These are phyloP conservation scores for Blastobotrys capitulatus DNA, from an alignment of 1,139 yeast species.

Conservation along the genomic window DNA sequence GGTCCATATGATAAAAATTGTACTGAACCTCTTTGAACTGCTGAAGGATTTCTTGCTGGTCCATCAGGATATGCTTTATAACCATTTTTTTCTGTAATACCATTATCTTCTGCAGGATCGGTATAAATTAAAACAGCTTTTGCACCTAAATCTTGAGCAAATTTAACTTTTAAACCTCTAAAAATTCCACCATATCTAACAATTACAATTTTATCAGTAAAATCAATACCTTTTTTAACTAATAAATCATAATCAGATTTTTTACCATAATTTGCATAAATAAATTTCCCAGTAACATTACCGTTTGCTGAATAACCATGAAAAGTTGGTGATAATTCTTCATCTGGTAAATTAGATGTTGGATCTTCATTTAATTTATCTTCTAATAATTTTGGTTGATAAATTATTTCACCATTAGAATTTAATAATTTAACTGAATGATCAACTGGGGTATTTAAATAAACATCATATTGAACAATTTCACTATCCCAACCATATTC, in stretches of 20 bases:
- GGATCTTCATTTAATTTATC: constrained; percentile 68
- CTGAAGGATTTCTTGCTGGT: constrained; percentile 61
- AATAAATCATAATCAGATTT: constrained; percentile 48
- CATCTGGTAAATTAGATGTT: constrained; percentile 49
- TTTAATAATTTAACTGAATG: constrained; percentile 45
- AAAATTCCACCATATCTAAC: constrained; percentile 55
- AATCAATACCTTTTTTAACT: constrained; percentile 40
- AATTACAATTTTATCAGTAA: constrained; percentile 52
- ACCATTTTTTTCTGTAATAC: constrained; percentile 44
- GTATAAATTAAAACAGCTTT: constrained; percentile 54
- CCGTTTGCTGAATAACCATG: constrained; percentile 67
- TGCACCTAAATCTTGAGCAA: constrained; percentile 62
- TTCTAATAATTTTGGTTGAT: constrained; percentile 63
- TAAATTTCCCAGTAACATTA: constrained; percentile 52
- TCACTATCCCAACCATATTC: constrained; percentile 53
- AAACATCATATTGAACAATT: constrained; percentile 55
- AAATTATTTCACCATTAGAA: constrained; percentile 37
- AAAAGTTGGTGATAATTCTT: constrained; percentile 49
- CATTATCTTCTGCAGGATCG: constrained; percentile 63
- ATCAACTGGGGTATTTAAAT: constrained; percentile 56
- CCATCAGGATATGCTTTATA: constrained; percentile 59
- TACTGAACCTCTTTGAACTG: constrained; percentile 80
- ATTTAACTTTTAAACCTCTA: constrained; percentile 63
- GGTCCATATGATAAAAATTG: constrained; percentile 71
- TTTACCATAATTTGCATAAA: constrained; percentile 61